phyloP scores from a whole-genome alignment of 352 stramenopile genomes.

The Phytopythium montanum region DNA sequence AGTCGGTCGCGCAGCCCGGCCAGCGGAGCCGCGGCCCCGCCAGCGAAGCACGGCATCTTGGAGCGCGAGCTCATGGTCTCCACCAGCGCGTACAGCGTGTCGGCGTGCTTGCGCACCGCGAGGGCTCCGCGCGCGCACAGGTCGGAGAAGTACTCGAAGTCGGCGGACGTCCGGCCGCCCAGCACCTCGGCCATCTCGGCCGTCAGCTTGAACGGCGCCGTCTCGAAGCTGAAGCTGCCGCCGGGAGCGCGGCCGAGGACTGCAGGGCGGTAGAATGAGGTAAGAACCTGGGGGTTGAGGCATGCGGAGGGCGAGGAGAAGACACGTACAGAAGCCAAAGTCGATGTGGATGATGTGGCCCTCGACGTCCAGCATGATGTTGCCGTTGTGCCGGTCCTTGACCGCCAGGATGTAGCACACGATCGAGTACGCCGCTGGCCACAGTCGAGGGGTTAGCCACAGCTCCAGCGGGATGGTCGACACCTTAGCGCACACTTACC shows the following conservation, averaged over 20 bases:
- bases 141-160: constrained; percentile 93
- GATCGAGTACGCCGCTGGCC: constrained; percentile 94
- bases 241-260: constrained; percentile 74
- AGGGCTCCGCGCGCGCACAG: constrained; percentile 94
- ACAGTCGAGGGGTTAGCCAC: constrained; percentile 9
- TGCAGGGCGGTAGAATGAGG: constrained; percentile 11
- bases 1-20: constrained; percentile 57
- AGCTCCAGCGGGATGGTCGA: background rate
- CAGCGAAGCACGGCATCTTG: constrained; percentile 67
- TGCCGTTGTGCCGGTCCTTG: constrained; percentile 99
- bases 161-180: constrained; percentile 85
- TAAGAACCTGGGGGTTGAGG: background rate
- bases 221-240: constrained; percentile 95
- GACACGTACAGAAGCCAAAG: constrained; percentile 95
- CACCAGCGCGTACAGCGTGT: constrained; percentile 93
- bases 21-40: constrained; percentile 27
- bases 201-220: constrained; percentile 96
- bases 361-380: constrained; percentile 98
- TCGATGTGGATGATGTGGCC: constrained; percentile 99
- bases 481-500: constrained; percentile 28
- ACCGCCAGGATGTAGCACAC: constrained; percentile 97
- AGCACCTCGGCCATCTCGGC: constrained; percentile 95
- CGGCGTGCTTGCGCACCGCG: constrained; percentile 86
- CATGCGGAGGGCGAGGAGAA: no score
- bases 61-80: constrained; percentile 93